A percentile compares a stretch with the other conserved stretches of the same genome.
phyloP scores from a whole-genome alignment of 371 early-diverging fungal species.

The Rhizopus stolonifer region DNA sequence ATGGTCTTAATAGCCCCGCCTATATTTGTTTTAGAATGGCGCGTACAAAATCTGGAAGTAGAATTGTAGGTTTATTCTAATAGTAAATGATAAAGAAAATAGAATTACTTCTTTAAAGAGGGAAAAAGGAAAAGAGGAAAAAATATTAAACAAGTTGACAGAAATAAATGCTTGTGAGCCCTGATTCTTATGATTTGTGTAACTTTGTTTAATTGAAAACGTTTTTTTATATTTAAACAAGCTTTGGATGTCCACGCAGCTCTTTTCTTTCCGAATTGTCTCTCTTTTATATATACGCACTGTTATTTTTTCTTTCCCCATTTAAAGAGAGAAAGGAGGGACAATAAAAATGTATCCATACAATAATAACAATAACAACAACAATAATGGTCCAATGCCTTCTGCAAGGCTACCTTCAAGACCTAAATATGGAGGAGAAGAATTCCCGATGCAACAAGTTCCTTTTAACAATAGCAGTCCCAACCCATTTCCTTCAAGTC shows the following conservation, averaged over 20 bases:
- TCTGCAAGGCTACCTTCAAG: slow-evolving; percentile 20
- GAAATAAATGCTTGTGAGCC: slow-evolving; percentile 1
- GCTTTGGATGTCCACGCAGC: slow-evolving; percentile 1
- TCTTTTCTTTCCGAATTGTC: background rate
- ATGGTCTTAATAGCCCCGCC: no score
- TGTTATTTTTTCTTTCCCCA: slow-evolving; percentile 1
- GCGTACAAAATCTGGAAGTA: no score
- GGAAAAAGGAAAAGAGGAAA: background rate
- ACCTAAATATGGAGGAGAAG: slow-evolving; percentile 22
- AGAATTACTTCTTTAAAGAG: no score
- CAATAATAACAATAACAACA: slow-evolving; percentile 17
- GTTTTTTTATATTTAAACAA: slow-evolving; percentile 16
- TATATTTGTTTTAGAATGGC: no score
- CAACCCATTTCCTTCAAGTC: background rate
- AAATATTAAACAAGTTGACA: background rate
- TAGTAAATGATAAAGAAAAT: no score
- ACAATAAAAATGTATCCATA: slow-evolving; percentile 14
- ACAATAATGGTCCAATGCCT: slow-evolving; percentile 12
- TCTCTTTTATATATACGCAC: background rate
- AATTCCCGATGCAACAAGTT: slow-evolving; percentile 23
- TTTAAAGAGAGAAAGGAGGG: background rate
- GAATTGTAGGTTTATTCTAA: no score
- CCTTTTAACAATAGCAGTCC: slow-evolving; percentile 10
- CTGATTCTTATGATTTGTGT: slow-evolving; percentile 8
- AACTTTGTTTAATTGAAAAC: slow-evolving; percentile 10